phyloP scores from a whole-genome alignment of 768 basidiomycete species.

The Suillus cothurnatus region DNA sequence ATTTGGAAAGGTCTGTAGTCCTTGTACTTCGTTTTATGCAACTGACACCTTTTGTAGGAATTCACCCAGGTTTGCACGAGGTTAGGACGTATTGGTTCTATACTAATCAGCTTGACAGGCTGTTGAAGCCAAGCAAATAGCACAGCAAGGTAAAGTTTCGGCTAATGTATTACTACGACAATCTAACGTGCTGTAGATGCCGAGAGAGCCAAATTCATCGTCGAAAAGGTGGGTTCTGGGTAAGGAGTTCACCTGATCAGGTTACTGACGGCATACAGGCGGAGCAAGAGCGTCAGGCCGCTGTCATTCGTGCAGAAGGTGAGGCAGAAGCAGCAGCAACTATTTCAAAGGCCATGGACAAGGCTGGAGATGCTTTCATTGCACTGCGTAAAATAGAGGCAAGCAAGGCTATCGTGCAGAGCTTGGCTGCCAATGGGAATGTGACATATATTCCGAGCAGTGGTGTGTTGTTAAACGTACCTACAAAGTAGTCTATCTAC shows the following conservation, averaged over 20 bases:
- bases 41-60: slow-evolving; percentile 56
- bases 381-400: slow-evolving; percentile 96
- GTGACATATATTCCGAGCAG: slow-evolving; percentile 89
- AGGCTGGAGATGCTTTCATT: slow-evolving; percentile 95
- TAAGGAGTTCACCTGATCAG: slow-evolving; percentile 1
- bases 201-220: slow-evolving; percentile 98
- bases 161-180: background rate
- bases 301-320: slow-evolving; percentile 97
- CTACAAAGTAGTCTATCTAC: slow-evolving; percentile 41
- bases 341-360: slow-evolving; percentile 87
- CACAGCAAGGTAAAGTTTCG: slow-evolving; percentile 82
- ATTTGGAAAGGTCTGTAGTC: slow-evolving; percentile 70
- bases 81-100: slow-evolving; percentile 2
- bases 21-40: background rate
- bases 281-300: slow-evolving; percentile 98
- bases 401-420: slow-evolving; percentile 94
- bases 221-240: slow-evolving; percentile 77
- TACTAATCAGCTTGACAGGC: slow-evolving; percentile 47
- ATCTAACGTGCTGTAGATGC: slow-evolving; percentile 64
- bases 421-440: slow-evolving; percentile 75
- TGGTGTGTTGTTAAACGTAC: slow-evolving; percentile 83
- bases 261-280: slow-evolving; percentile 57
- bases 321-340: slow-evolving; percentile 97
- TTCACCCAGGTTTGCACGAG: slow-evolving; percentile 63
- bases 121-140: slow-evolving; percentile 99